Base-by-base conservation (phyloP, 2,329 filamentous ascomycete genomes). In the Chaetomium sp. region DNA sequence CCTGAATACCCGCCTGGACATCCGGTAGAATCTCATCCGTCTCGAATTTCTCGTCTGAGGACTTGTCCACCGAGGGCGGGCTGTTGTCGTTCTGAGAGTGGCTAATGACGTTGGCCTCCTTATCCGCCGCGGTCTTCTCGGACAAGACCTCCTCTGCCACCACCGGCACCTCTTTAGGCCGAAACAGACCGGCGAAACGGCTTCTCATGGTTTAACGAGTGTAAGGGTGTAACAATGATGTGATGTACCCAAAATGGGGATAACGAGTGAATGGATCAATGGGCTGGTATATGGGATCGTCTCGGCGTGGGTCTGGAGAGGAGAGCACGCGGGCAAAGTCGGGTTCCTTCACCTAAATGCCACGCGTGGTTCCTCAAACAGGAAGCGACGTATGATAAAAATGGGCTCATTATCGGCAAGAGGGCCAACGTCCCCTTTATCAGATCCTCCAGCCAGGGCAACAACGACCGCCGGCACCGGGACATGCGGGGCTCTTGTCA, bases 1-100 rank as follows among this genome's bases (percentile, higher is more conserved):
- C 73, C 55, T 74, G 71, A 14, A 79, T 75, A 66, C 77, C 77
- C 7, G 68, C 66, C 64, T 78, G 75, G 7, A 66, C 64, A 33
- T 56, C 49, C 3, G 52, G 10, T 8, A 65, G 64, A 54, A 72
- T 66, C 38, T 63, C 57, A 33, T 74, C 69, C 44, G 64, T 65
- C 52, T 75, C 69, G 52, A 59, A 52, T 5, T 64, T 47, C 32
- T 12, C 14, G 33, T 55, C 55, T 1, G 51, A 35, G 12, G 38
- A 5, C 4, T 40, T 27, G 4, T 48, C 40, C 6, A 9, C 5
- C 11, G 40, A 38, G 32, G 12, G 19, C 3, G 19, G 3, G 19
- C 19, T 27, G 19, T 27, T 27, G 19, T 27, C 19, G 19, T 27
- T 27, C 19, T 27, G 36, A 27, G 45, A 35, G 19, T 47, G 58